Evolutionary conservation across 2,329 filamentous ascomycete genomes (phyloP).

Genomic region (Pyrenophora seminiperda): DNA sequence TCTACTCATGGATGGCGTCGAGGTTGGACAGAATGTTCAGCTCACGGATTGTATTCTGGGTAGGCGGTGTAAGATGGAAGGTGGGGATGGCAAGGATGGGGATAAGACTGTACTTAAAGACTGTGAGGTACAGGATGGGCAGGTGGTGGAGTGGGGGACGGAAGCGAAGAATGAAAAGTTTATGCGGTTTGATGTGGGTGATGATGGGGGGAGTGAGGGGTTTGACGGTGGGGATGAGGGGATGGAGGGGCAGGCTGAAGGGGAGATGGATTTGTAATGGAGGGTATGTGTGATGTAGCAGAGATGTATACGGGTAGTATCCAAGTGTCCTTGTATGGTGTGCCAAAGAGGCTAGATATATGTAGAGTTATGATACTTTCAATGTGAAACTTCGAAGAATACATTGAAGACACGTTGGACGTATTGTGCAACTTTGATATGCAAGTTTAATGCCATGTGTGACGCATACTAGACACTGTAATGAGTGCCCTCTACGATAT

Average conservation of each 20-base stretch:
- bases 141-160: slow-evolving; percentile 79
- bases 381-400: too few species aligned
- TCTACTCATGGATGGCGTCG: slow-evolving; percentile 88
- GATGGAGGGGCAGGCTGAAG: slow-evolving; percentile 13
- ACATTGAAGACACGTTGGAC: too few species aligned
- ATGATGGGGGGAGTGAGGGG: slow-evolving; percentile 46
- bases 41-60: slow-evolving; percentile 88
- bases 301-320: background rate
- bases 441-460: too few species aligned
- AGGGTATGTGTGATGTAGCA: background rate
- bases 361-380: too few species aligned
- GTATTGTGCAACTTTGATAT: too few species aligned
- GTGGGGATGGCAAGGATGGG: slow-evolving; percentile 61
- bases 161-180: slow-evolving; percentile 68
- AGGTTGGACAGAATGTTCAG: slow-evolving; percentile 81
- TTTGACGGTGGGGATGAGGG: slow-evolving; percentile 26
- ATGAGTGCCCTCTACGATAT: too few species aligned
- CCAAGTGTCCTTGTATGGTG: too few species aligned
- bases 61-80: slow-evolving; percentile 79
- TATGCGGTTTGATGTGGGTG: slow-evolving; percentile 55
- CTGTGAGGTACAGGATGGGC: slow-evolving; percentile 87
- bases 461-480: too few species aligned
- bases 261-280: slow-evolving; percentile 5
- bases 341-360: too few species aligned
- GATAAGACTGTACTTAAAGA: slow-evolving; percentile 70